A percentile compares a stretch with the other conserved stretches of the same genome.
Conservation (phyloP, 768 basidiomycete species). For the Heimioporus sp. region DNA sequence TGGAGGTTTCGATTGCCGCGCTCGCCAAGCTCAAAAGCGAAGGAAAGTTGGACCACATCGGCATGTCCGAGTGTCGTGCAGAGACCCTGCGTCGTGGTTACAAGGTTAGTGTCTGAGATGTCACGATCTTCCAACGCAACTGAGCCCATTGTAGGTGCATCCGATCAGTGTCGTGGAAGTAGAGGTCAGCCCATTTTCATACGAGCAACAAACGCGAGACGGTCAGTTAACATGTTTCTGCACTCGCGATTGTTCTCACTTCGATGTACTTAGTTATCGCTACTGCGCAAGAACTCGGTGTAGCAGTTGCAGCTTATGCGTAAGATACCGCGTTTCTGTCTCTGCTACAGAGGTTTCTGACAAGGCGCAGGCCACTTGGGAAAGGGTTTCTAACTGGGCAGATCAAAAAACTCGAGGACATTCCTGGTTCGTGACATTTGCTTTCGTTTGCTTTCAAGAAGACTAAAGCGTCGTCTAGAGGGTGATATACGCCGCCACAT, state of each 20-base stretch:
- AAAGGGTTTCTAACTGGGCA: slow-evolving; percentile 52
- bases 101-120: slow-evolving; percentile 8
- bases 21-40: slow-evolving; percentile 37
- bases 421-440: slow-evolving; percentile 25
- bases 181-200: slow-evolving; percentile 63
- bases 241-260: background rate
- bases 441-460: background rate
- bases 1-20: slow-evolving; percentile 46
- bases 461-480: slow-evolving; percentile 23
- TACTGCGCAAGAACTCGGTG: slow-evolving; percentile 50
- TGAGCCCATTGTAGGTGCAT: slow-evolving; percentile 39
- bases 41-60: slow-evolving; percentile 49
- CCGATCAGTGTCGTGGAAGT: slow-evolving; percentile 63
- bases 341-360: background rate
- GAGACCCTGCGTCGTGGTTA: slow-evolving; percentile 43
- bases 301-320: slow-evolving; percentile 63
- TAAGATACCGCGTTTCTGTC: slow-evolving; percentile 16
- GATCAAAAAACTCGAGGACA: slow-evolving; percentile 39
- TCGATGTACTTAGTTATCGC: slow-evolving; percentile 42
- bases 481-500: slow-evolving; percentile 39
- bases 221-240: background rate
- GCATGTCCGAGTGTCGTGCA: slow-evolving; percentile 53
- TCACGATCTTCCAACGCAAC: background rate
- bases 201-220: slow-evolving; percentile 30
- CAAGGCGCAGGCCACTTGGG: slow-evolving; percentile 46